Base-by-base conservation (phyloP, 2,329 filamentous ascomycete genomes). In the Dactylonectria macrodidyma region DNA sequence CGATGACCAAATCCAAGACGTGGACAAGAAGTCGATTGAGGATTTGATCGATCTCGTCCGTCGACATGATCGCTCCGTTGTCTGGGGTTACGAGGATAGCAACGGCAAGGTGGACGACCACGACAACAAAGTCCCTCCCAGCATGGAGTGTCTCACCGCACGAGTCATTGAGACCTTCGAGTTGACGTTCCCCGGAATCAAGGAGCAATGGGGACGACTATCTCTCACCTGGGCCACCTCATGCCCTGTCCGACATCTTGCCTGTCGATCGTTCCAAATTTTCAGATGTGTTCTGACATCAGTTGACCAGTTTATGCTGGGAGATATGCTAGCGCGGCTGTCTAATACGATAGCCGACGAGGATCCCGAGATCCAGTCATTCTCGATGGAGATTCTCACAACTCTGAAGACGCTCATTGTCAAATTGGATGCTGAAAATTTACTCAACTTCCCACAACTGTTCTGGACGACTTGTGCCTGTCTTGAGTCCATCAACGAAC, bases 381-480 rank as follows among this genome's bases (percentile, higher is more conserved):
- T 99, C 77, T 97, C 96, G 0, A 95, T 98, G 92, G 97, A 99
- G 78, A 98, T 99, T 65, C 82, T 99, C 60, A 98, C 95, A 0
- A 99, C 97, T 0, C 81, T 99, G 59, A 95, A 97, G 77, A 95
- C 95, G 0, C 92, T 99, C 51, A 97, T 99, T 65, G 89, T 91
- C 72, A 96, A 95, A 62, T 84, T 98, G 33, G 91, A 95, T 22
- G 87, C 92, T 0, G 89, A 92, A 44, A 92, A 95, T 78, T 86
- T 99, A 2, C 82, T 97, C 55, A 90, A 91, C n/a, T 98, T 97
- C 72, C 96, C 96, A 2, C 95, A 98, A 76, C 85, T 99, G 1
- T 98, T 99, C 81, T 99, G 97, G 97, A 97, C 95, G 0, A 97
- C 94, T 0, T 98, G 95, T 76, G 96, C 96, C 11, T 99, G 96